Conservation (phyloP, 495 filamentous ascomycete genomes). For the Articulospora tetracladia region DNA sequence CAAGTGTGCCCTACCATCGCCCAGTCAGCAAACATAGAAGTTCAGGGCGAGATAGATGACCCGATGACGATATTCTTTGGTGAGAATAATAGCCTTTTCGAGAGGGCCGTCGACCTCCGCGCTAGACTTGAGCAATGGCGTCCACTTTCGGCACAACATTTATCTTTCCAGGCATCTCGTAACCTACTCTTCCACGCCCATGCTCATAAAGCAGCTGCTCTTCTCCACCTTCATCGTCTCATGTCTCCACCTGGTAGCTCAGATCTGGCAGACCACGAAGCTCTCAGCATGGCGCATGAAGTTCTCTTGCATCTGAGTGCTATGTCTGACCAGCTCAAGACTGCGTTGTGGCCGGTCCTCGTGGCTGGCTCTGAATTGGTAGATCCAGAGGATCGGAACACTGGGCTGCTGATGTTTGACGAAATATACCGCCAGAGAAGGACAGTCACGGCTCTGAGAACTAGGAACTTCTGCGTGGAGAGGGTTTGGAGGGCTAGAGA, state of each 20-base stretch:
- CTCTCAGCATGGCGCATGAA: neutral
- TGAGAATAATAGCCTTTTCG: neutral
- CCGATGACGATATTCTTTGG: neutral
- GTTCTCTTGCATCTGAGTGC: neutral
- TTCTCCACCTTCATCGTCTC: neutral
- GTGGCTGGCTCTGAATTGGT: neutral
- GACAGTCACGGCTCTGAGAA: neutral
- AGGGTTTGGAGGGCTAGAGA: neutral
- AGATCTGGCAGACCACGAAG: neutral
- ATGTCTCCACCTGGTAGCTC: neutral
- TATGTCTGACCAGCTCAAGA: neutral
- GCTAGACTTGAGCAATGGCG: neutral
- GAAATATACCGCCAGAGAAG: neutral
- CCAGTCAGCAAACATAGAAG: neutral
- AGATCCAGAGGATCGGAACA: neutral
- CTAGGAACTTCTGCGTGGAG: neutral
- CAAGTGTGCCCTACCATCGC: neutral
- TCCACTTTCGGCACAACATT: neutral
- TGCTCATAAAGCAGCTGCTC: neutral
- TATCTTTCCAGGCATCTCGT: neutral
- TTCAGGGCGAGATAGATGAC: neutral
- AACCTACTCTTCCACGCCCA: neutral
- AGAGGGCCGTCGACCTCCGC: neutral
- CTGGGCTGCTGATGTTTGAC: neutral
- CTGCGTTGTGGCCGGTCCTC: neutral